Base-by-base conservation (phyloP, 345 rosid genomes). In the Linum usitatissimum region DNA sequence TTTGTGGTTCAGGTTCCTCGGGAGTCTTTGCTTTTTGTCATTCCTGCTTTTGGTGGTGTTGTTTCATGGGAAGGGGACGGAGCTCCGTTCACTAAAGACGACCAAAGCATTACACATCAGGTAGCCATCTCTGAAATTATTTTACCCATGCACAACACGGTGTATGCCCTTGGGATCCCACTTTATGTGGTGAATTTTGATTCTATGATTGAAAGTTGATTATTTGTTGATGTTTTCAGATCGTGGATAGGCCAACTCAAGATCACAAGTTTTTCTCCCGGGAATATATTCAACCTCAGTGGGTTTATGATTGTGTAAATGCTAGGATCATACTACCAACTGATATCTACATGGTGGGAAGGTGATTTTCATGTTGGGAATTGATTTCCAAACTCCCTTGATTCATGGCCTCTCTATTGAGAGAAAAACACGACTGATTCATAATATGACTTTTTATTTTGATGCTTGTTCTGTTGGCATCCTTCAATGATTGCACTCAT, bases 61-160 rank as follows among this genome's bases (percentile, higher is more conserved):
- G 94, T 89, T 64, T 90, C 99, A 68, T 90, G 99, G 99, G 97
- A 87, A 60, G 96, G 99, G 55, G 94, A 85, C 62, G 99, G 84
- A 18, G 96, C 97, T 21, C 97, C 97, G 8, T 92, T 81, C 49
- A 64, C 61, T 53, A 96, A 90, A 70, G 73, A 80, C 68, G 94
- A 92, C 70, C 86, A 84, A 68, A 81, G 84, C 79, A 89, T 89
- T 56, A 85, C 97, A 70, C 84, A 90, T 77, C 99, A 90, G 90
- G 99, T 92, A 14, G 12, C 18, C n/a, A 59, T 18, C 9, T 18
- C 18, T 57, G 17, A 6, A 6, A 15, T 9, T 10, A 55, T 2
- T 56, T 10, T 4, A 13, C 30, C 7, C 42, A 10, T 55, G 3
- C 60, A 38, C 18, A 18, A 40, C 48, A 6, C 28, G 28, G 28